Base-by-base conservation (phyloP, 805 yeast genomes). In the Candida odintsovae region DNA sequence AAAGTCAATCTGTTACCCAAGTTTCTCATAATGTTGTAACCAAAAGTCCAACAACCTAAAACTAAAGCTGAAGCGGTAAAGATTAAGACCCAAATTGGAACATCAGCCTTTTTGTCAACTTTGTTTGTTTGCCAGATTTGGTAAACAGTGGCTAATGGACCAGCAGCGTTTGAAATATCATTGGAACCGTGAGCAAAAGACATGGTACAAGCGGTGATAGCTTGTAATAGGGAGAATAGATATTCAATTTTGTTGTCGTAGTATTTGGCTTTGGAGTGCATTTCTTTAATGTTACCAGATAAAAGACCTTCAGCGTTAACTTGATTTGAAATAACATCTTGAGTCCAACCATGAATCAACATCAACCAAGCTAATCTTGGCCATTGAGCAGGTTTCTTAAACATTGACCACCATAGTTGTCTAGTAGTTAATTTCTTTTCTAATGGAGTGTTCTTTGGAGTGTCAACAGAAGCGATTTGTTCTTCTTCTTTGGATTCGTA, bases 171-270 rank as follows among this genome's bases (percentile, higher is more conserved):
- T 42, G 89, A 75, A 51, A 85, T 82, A 66, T 84, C 92, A 59
- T 84, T 84, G 36, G 92, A 82, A 47, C 92, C 92, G 59, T 84
- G 92, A 7, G 90, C 87, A 64, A 85, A 83, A 2, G 90, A 83
- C 83, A 83, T 83, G 43, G 89, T 83, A 54, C 81, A 76, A 15
- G 92, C 90, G 38, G 90, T 83, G 51, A 83, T 65, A 44, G 80
- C 82, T 66, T 84, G 92, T 45, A 83, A 68, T 51, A 83, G 68
- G 4, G 90, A 78, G 62, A 77, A 84, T 52, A 84, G 64, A 62
- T 74, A 81, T 66, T 84, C 92, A 48, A 81, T 69, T 63, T 80
- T 80, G 75, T 78, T 80, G 61, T 83, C 86, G 65, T 84, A 84
- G 57, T 73, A 78, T 63, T 79, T 81, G 49, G 89, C 79, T 48